Conservation (phyloP, 768 basidiomycete species). For the Podaxis carcinomalis region DNA sequence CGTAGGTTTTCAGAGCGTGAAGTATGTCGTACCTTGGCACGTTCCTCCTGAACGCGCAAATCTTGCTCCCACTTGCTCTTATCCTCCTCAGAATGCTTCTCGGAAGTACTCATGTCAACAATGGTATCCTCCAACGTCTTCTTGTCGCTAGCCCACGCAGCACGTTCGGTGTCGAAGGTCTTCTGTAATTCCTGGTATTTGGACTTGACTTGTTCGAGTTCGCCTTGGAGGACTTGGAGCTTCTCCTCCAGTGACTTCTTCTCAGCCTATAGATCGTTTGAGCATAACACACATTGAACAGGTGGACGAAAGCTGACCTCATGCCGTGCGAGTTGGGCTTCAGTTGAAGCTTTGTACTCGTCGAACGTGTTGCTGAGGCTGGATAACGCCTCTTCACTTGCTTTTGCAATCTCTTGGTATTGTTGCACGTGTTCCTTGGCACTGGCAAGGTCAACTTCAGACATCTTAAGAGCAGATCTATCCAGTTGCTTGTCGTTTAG, state of each 20-base stretch:
- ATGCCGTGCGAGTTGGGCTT: conserved; percentile 59
- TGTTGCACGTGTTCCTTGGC: conserved; percentile 75
- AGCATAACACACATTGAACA: neutral
- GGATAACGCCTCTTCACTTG: conserved; percentile 73
- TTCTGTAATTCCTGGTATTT: conserved; percentile 59
- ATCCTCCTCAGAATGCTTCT: conserved; percentile 61
- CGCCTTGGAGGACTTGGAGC: conserved; percentile 48
- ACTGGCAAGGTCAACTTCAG: conserved; percentile 70
- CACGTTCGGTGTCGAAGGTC: conserved; percentile 63
- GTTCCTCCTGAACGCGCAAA: conserved; percentile 61
- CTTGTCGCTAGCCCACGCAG: conserved; percentile 74
- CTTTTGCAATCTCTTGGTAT: conserved; percentile 82
- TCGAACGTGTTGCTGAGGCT: conserved; percentile 71
- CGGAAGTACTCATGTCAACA: conserved; percentile 73
- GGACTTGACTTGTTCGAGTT: conserved; percentile 42
- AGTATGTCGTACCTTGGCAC: conserved; percentile 50
- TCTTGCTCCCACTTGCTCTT: conserved; percentile 61
- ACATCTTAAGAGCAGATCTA: conserved; percentile 72
- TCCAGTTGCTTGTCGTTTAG: neutral
- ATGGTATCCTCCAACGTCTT: conserved; percentile 80
- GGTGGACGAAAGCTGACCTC: conserved; percentile 45
- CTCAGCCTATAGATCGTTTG: conserved; percentile 46
- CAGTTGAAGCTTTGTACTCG: conserved; percentile 72
- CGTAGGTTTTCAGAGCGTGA: neutral
- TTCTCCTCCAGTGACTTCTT: conserved; percentile 59